These are phyloP conservation scores for Rhodotorula babjevae DNA, from an alignment of 768 basidiomycete species.

Conservation along the genomic window DNA sequence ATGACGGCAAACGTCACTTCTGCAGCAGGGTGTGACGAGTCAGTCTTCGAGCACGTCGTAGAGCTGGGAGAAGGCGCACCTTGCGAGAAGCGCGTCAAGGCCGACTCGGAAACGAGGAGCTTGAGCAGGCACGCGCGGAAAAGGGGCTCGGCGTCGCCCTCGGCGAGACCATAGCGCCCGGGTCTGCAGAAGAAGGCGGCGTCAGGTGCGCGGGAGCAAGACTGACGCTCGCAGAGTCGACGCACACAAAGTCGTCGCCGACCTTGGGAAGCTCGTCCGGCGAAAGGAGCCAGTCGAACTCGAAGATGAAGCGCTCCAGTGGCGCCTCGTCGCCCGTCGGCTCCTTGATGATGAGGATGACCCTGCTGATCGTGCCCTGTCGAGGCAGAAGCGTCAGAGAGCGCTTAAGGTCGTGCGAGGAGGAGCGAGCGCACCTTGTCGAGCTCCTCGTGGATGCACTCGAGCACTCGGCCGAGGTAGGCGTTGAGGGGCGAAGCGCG, in stretches of 20 bases:
- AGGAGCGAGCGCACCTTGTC: constrained; percentile 51
- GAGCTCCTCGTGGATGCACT: constrained; percentile 74
- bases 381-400: not conserved
- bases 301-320: constrained; percentile 85
- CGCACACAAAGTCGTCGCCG: constrained; percentile 51
- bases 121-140: constrained; percentile 80
- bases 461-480: constrained; percentile 82
- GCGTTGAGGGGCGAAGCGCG: constrained; percentile 80
- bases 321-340: constrained; percentile 60
- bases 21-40: no score
- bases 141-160: constrained; percentile 62
- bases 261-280: not conserved
- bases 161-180: constrained; percentile 55
- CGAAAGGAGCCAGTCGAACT: constrained; percentile 64
- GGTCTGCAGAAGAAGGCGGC: constrained; percentile 1
- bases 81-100: constrained; percentile 52
- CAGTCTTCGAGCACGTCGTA: not conserved
- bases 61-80: constrained; percentile 8
- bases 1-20: constrained; percentile 27
- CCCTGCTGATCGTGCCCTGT: constrained; percentile 72
- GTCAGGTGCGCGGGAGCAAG: no score
- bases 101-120: constrained; percentile 68
- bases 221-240: no score
- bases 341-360: constrained; percentile 78
- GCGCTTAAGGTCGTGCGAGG: no score